Evolutionary conservation across 768 basidiomycete genomes (phyloP).

Genomic region (Serendipita sp.): DNA sequence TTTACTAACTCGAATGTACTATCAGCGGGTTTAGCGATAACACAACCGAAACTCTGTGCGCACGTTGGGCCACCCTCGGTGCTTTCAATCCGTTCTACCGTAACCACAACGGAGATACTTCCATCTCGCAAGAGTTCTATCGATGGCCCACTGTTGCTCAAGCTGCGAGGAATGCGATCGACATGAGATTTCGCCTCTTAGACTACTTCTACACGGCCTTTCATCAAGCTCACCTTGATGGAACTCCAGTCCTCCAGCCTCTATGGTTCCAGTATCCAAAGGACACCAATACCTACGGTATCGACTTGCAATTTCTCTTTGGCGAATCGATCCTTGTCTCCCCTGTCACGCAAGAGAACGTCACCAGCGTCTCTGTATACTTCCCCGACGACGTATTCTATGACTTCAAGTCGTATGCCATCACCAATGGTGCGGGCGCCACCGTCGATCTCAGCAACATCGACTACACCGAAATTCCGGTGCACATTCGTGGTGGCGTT

Average conservation of each 20-base stretch:
- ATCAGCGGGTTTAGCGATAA: slow-evolving; percentile 26
- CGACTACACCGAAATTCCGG: slow-evolving; percentile 58
- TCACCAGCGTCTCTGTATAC: slow-evolving; percentile 47
- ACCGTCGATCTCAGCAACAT: slow-evolving; percentile 29
- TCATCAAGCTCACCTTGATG: slow-evolving; percentile 30
- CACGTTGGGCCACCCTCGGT: slow-evolving; percentile 66
- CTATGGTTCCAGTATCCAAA: slow-evolving; percentile 67
- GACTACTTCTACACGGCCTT: slow-evolving; percentile 34
- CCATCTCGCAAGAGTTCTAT: slow-evolving; percentile 65
- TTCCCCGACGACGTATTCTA: slow-evolving; percentile 4
- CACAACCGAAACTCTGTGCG: slow-evolving; percentile 65
- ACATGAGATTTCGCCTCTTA: slow-evolving; percentile 50
- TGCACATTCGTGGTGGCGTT: slow-evolving; percentile 55
- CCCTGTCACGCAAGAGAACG: slow-evolving; percentile 54
- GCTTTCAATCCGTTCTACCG: slow-evolving; percentile 72
- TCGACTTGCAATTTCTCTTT: slow-evolving; percentile 56
- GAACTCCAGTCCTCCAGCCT: slow-evolving; percentile 56
- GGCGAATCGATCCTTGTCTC: slow-evolving; percentile 61
- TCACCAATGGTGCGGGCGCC: slow-evolving; percentile 27
- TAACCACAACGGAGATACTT: slow-evolving; percentile 54
- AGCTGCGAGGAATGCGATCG: slow-evolving; percentile 53
- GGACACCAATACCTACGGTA: slow-evolving; percentile 42
- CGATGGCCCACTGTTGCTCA: slow-evolving; percentile 66
- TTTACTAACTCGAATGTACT: background rate
- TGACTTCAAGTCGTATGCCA: slow-evolving; percentile 30